A percentile compares a stretch with the other conserved stretches of the same genome.
These are phyloP conservation scores for Penicillium malachiteum DNA, from an alignment of 495 filamentous ascomycete genomes.

Conservation along the genomic window DNA sequence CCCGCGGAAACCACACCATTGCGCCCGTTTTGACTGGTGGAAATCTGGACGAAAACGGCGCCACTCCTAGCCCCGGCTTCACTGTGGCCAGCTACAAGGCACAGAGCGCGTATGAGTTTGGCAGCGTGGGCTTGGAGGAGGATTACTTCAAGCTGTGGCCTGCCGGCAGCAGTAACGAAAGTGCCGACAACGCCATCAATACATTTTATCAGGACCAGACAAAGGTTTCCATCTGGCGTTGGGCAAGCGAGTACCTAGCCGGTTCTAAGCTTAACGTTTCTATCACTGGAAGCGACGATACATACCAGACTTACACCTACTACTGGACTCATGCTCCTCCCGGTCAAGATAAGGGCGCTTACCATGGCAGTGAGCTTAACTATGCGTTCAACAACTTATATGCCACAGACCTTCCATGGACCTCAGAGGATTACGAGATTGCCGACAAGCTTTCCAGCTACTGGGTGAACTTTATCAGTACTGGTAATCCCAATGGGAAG, in stretches of 20 bases:
- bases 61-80: neutral
- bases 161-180: neutral
- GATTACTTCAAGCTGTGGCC: neutral
- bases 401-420: neutral
- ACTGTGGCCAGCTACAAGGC: neutral
- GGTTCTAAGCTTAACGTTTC: neutral
- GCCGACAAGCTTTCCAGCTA: neutral
- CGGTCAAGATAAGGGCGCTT: neutral
- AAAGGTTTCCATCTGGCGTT: neutral
- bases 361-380: conserved; percentile 2
- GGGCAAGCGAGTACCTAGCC: neutral
- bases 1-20: neutral
- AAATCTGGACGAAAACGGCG: neutral
- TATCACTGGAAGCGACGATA: neutral
- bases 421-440: neutral
- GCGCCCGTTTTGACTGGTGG: neutral
- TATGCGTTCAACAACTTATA: neutral
- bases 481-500: neutral
- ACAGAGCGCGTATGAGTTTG: neutral
- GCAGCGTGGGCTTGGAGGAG: neutral
- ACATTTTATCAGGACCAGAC: neutral
- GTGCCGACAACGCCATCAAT: neutral
- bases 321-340: neutral
- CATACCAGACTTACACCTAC: neutral
- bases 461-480: neutral